Conservation (phyloP, 2,329 filamentous ascomycete species). For the Aspergillus tubingensis region DNA sequence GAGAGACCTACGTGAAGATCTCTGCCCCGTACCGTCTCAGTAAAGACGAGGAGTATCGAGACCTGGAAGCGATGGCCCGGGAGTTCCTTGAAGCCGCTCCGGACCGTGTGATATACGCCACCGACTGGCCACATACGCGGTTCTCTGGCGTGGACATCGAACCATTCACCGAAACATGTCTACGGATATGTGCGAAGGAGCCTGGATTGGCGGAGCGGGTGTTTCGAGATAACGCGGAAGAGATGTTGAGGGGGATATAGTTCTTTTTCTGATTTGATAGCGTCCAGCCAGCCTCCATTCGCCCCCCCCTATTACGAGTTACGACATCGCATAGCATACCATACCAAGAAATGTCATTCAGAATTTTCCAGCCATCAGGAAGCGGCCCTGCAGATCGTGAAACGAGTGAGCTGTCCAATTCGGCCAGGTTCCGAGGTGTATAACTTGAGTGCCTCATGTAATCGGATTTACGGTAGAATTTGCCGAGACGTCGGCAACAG, state of each 20-base stretch:
- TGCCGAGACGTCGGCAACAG: slow-evolving; percentile 7
- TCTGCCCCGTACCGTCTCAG: slow-evolving; percentile 61
- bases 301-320: not conserved
- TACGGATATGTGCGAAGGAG: slow-evolving; percentile 55
- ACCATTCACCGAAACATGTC: slow-evolving; percentile 56
- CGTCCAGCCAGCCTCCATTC: not conserved
- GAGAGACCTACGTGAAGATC: slow-evolving; percentile 59
- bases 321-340: slow-evolving; percentile 3
- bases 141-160: slow-evolving; percentile 59
- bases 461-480: not conserved
- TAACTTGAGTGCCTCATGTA: not conserved
- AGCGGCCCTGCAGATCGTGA: not conserved
- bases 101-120: slow-evolving; percentile 58
- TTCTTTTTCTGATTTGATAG: not conserved
- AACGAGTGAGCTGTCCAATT: not conserved
- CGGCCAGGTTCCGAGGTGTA: not conserved
- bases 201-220: slow-evolving; percentile 51
- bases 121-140: slow-evolving; percentile 66
- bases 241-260: slow-evolving; percentile 40
- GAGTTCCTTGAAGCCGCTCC: slow-evolving; percentile 52
- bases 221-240: slow-evolving; percentile 59
- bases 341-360: slow-evolving; percentile 1
- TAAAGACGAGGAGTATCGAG: slow-evolving; percentile 45
- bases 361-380: not conserved
- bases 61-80: slow-evolving; percentile 52